Percentiles rank a stretch among this genome's conserved stretches.
These are phyloP conservation scores for Phoma herbarum DNA, from an alignment of 2,329 filamentous ascomycete species.

Conservation along the genomic window DNA sequence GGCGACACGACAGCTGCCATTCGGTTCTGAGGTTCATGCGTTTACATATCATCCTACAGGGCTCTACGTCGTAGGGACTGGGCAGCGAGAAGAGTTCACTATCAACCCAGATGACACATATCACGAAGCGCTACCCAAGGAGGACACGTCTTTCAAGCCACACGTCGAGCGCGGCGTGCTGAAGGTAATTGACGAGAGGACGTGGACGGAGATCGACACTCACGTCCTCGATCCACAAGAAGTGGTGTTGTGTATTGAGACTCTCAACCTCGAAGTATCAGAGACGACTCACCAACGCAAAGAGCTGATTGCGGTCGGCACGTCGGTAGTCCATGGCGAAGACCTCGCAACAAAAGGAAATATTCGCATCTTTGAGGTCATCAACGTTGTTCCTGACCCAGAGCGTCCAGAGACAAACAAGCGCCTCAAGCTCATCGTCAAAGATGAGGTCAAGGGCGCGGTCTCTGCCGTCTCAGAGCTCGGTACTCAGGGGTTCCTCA, in stretches of 20 bases:
- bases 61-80: conserved; percentile 80
- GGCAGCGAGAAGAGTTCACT: conserved; percentile 69
- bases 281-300: conserved; percentile 88
- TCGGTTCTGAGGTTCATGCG: conserved; percentile 75
- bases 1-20: conserved; percentile 73
- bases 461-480: conserved; percentile 87
- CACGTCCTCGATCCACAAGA: conserved; percentile 78
- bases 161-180: conserved; percentile 75
- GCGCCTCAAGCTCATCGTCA: conserved; percentile 83
- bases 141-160: conserved; percentile 68
- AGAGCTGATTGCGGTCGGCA: conserved; percentile 84
- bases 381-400: conserved; percentile 89
- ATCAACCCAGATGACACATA: conserved; percentile 87
- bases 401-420: conserved; percentile 84
- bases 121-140: conserved; percentile 80
- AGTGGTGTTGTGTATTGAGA: conserved; percentile 80
- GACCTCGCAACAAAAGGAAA: conserved; percentile 86
- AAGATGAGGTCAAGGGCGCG: conserved; percentile 90
- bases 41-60: conserved; percentile 80
- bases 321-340: conserved; percentile 85
- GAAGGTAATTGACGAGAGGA: conserved; percentile 79
- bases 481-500: conserved; percentile 85
- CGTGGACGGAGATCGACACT: conserved; percentile 80
- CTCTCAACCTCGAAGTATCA: conserved; percentile 85
- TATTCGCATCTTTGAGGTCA: conserved; percentile 90